Evolutionary conservation across 495 filamentous ascomycete genomes (phyloP).

Genomic region (Penicillium riverlandense): DNA sequence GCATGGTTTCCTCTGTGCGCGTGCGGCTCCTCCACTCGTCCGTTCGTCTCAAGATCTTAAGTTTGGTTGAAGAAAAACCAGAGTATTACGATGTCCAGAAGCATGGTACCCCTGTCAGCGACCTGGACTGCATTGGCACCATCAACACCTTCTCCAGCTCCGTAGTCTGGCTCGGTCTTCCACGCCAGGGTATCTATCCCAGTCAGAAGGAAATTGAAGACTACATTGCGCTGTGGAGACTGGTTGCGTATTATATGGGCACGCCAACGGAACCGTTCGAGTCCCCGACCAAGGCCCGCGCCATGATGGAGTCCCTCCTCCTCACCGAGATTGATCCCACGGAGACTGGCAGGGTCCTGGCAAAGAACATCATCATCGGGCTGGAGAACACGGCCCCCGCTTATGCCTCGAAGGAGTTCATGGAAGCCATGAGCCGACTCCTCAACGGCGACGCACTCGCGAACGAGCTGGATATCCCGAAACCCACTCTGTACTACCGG

Average conservation of each 20-base stretch:
- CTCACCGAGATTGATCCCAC: conserved; percentile 58
- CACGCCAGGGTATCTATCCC: conserved; percentile 64
- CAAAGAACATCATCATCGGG: conserved; percentile 66
- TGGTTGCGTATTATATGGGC: conserved; percentile 65
- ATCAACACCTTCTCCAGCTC: conserved; percentile 61
- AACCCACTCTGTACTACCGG: conserved; percentile 48
- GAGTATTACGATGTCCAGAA: conserved; percentile 55
- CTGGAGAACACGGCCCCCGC: conserved; percentile 56
- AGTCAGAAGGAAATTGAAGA: conserved; percentile 54
- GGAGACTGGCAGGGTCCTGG: conserved; percentile 50
- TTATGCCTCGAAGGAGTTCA: conserved; percentile 53
- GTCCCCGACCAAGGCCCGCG: conserved; percentile 44
- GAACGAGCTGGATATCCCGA: conserved; percentile 52
- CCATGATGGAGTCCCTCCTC: conserved; percentile 58
- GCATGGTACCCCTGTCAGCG: conserved; percentile 64
- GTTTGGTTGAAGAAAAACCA: conserved; percentile 44
- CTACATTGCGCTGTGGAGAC: conserved; percentile 71
- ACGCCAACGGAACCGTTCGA: conserved; percentile 53
- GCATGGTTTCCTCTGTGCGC: conserved; percentile 60
- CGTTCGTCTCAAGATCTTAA: conserved; percentile 59
- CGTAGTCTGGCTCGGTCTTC: conserved; percentile 61
- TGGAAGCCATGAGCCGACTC: conserved; percentile 60
- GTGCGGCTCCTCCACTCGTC: conserved; percentile 69
- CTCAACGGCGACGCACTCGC: conserved; percentile 59
- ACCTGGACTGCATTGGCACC: conserved; percentile 66